A percentile compares a stretch with the other conserved stretches of the same genome.
phyloP scores from a whole-genome alignment of 306 rosid genomes.

The Morella rubra region DNA sequence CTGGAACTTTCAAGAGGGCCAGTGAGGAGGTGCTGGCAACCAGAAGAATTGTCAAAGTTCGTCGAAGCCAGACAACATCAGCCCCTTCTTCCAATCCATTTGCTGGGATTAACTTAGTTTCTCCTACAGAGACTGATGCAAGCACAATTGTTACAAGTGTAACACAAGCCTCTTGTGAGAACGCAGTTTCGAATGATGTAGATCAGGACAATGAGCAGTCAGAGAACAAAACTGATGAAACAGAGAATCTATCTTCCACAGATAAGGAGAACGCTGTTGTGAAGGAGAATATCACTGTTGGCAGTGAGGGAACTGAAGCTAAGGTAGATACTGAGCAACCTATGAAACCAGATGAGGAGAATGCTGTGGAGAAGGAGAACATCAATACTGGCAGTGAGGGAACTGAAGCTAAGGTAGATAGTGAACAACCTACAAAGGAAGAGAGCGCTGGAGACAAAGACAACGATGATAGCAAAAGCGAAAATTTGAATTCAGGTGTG shows the following conservation, averaged over 20 bases:
- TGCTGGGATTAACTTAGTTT: conserved; percentile 66
- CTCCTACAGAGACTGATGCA: conserved; percentile 43
- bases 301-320: conserved; percentile 30
- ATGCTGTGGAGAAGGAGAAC: conserved; percentile 26
- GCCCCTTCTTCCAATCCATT: conserved; percentile 79
- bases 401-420: conserved; percentile 28
- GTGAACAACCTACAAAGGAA: conserved; percentile 28
- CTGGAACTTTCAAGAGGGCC: conserved; percentile 91
- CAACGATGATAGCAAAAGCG: conserved; percentile 45
- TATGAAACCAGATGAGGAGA: conserved; percentile 27
- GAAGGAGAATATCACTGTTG: conserved; percentile 24
- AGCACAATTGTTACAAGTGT: conserved; percentile 40
- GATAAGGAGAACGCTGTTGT: conserved; percentile 25
- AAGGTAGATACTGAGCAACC: conserved; percentile 31
- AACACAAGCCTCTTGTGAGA: conserved; percentile 38
- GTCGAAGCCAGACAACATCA: conserved; percentile 56
- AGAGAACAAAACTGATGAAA: conserved; percentile 35
- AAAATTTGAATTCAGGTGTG: conserved; percentile 42
- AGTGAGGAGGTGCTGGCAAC: conserved; percentile 84
- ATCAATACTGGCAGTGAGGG: conserved; percentile 28
- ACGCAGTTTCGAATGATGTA: conserved; percentile 25
- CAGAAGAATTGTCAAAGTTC: conserved; percentile 82
- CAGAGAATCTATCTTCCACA: conserved; percentile 35
- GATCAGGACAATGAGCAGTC: conserved; percentile 41
- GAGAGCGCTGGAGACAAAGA: conserved; percentile 38